A percentile compares a stretch with the other conserved stretches of the same genome.
Conservation (phyloP, 1,284 basidiomycete genomes). For the Ganoderma multipileum region DNA sequence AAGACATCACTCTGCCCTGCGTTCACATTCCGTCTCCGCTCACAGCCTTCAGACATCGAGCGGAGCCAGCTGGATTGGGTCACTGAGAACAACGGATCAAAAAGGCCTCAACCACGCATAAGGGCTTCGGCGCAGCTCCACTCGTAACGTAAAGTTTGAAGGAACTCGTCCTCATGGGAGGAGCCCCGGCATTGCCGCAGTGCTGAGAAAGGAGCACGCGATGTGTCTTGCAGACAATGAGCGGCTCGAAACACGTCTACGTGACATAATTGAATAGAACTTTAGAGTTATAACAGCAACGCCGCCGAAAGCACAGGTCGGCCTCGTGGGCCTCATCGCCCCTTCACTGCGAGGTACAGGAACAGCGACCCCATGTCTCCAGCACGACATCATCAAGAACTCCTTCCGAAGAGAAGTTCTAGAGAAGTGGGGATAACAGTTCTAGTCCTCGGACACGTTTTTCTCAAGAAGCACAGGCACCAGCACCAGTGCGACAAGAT, state of each 20-base stretch:
- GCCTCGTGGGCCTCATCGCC: background rate
- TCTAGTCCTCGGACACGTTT: background rate
- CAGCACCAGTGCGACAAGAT: too few species aligned
- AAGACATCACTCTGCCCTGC: background rate
- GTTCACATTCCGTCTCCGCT: background rate
- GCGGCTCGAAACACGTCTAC: background rate
- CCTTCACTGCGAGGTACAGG: background rate
- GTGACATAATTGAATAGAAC: background rate
- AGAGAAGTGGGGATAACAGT: background rate
- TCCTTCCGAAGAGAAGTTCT: background rate
- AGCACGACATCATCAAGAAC: background rate
- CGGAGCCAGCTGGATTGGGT: background rate
- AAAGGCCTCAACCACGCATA: background rate
- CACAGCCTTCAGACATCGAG: background rate
- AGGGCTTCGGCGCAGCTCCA: background rate
- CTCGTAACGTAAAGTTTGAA: background rate
- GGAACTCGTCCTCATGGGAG: background rate
- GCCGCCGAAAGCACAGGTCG: background rate
- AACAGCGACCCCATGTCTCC: background rate
- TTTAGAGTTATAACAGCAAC: background rate
- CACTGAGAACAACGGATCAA: background rate
- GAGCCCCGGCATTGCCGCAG: background rate
- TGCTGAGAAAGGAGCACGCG: background rate
- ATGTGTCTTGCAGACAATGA: background rate
- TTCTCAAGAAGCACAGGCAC: background rate